Evolutionary conservation across 768 basidiomycete species (phyloP), one percentile per base, ranked within the genome.

Genomic region (Leucosporidium yakuticum): DNA sequence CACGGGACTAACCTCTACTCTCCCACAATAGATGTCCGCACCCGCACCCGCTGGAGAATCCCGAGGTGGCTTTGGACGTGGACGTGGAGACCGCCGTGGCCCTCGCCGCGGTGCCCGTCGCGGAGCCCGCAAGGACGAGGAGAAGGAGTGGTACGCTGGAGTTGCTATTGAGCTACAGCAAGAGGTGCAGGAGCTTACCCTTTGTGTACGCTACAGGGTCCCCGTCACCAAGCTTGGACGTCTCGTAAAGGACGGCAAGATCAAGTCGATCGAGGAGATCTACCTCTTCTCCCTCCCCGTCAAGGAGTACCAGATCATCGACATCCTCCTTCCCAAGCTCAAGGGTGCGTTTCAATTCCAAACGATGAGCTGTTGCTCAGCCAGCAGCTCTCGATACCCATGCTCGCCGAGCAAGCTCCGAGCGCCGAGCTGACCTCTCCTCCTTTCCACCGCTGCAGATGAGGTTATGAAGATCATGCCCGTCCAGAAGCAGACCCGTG

Each of bases 391-490:
- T 15, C 8, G 39, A 7, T 3, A 9, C 39, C 39, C 14, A n/a
- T 5, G 20, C 4, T 17, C 31, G 49, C 21, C 21, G 23, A 36
- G 36, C 36, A 7, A 32, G n/a, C 36, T 23, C 14, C 14, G 39
- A 44, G 39, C 39, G 39, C 39, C 39, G 39, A 21, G 49, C 65
- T 63, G 36, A 58, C 69, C n/a, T 34, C 11, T 1, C 21, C 19
- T 49, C 39, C 17, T 50, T n/a, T 14, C 15, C 27, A 6, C 27
- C 2, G 44, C 23, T 15, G 7, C 65, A 74, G 73, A 94, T 76
- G 93, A 96, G 80, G 96, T 99, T 74, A 99, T 99, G 96, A 95
- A 94, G 81, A 98, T 99, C 80, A 93, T 93, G 88, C 96, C 96
- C 74, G 96, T 99, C 65, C 96, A 98, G 83, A 99, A 99, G 83